These are phyloP conservation scores for Solanum boliviense DNA, from an alignment of 257 asterid species.

Conservation along the genomic window DNA sequence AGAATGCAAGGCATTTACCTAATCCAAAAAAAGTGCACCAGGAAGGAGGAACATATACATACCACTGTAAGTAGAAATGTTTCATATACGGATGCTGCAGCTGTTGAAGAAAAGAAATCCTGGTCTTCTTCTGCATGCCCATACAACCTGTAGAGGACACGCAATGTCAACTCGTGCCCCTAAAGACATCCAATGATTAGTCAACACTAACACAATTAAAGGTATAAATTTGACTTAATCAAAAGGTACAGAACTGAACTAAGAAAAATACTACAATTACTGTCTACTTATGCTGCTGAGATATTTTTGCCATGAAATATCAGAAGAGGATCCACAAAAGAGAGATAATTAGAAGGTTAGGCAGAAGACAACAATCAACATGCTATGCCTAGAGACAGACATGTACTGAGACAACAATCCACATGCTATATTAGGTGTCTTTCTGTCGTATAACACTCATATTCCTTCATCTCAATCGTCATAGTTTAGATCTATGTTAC, in stretches of 20 bases:
- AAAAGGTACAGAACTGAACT: background rate
- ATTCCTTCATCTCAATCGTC: background rate
- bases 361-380: background rate
- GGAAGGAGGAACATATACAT: conserved; percentile 12
- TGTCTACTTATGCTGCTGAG: background rate
- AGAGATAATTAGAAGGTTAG: background rate
- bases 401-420: background rate
- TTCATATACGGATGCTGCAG: conserved; percentile 83
- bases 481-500: background rate
- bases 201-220: conserved; percentile 16
- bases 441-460: background rate
- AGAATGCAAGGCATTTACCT: conserved; percentile 5
- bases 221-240: background rate
- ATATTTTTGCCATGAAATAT: background rate
- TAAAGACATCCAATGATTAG: conserved; percentile 58
- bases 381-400: background rate
- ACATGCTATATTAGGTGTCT: background rate
- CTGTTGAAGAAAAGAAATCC: conserved; percentile 77
- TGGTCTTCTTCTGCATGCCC: conserved; percentile 95
- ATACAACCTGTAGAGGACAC: conserved; percentile 88
- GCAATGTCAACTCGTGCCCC: conserved; percentile 99
- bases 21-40: conserved; percentile 8
- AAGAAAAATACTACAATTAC: background rate
- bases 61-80: conserved; percentile 92
- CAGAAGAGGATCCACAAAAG: background rate